Conservation (phyloP, 768 basidiomycete genomes). For the Omphalotus guepiniiformis region DNA sequence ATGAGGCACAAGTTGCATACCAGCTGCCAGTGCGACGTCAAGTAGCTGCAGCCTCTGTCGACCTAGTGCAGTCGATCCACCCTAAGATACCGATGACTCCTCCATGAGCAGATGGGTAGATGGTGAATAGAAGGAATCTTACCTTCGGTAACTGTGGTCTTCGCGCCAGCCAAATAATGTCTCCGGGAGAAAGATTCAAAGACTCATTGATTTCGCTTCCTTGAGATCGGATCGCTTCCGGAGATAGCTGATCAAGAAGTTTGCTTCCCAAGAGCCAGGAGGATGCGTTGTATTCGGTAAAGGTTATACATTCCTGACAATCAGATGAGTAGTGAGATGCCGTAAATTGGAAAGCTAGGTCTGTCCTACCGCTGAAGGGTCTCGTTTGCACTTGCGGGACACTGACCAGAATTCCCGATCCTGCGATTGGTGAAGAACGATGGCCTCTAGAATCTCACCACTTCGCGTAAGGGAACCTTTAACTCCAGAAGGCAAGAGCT, state of each 20-base stretch:
- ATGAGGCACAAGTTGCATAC: conserved; percentile 32
- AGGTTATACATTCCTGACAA: conserved; percentile 44
- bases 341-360: background rate
- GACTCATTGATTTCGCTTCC: conserved; percentile 32
- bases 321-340: background rate
- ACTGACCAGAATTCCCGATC: conserved; percentile 39
- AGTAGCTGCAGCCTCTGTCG: conserved; percentile 61
- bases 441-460: conserved; percentile 39
- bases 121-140: conserved; percentile 15
- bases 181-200: conserved; percentile 43
- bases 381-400: conserved; percentile 30
- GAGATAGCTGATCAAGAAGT: conserved; percentile 19
- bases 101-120: conserved; percentile 10
- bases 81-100: conserved; percentile 39
- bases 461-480: conserved; percentile 23
- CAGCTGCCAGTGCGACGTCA: conserved; percentile 59
- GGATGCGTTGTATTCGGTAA: conserved; percentile 41
- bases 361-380: conserved; percentile 26
- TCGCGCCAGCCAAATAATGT: conserved; percentile 55
- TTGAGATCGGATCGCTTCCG: conserved; percentile 19
- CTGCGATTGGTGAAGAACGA: conserved; percentile 37
- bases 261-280: conserved; percentile 44
- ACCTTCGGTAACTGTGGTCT: conserved; percentile 53
- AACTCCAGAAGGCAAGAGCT: conserved; percentile 29
- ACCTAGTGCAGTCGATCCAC: conserved; percentile 83